Base-by-base conservation (phyloP, 495 filamentous ascomycete species). In the Lichenothelia convexa region DNA sequence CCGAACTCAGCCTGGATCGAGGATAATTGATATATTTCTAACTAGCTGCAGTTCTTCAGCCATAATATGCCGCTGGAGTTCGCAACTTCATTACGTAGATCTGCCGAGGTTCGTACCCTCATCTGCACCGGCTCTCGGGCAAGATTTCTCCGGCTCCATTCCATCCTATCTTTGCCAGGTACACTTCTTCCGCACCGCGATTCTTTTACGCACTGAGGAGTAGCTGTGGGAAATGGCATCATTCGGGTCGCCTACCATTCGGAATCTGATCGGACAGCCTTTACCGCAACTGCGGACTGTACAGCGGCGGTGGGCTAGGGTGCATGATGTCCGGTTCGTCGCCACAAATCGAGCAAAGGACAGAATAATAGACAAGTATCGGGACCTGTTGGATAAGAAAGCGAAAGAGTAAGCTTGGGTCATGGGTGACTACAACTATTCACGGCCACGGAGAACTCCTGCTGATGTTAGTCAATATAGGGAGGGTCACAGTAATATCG, bases 261-360 rank as follows among this genome's bases (percentile, higher is more conserved):
- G 46, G 21, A 39, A 47, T 33, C 23, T 35, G 18, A 32, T 50
- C 33, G 47, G 51, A 16, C 35, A 17, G 5, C 21, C 18, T 5
- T 44, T 45, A 24, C 44, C 55, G 8, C 47, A 45, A 27, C 35
- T 43, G 32, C 35, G 45, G 21, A 35, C 30, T 31, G 40, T 42
- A 27, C 89, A 95, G 50, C 67, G 79, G 35, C 72, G 91, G 45
- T 86, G 81, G 78, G 91, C 89, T 6, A 81, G 78, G 43, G 85
- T 93, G 7, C 80, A 87, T 56, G 83, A 93, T 58, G 75, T 91
- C 30, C 83, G 86, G 30, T 92, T 89, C 63, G 63, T 93, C 15
- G 78, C 77, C 17, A 74, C 74, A 7, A 73, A 77, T 38, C 64
- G 56, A 47, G 55, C 70, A 30, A 60, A 70, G 18, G 71, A 73